Percentiles rank a stretch among this genome's conserved stretches.
phyloP scores from a whole-genome alignment of 345 rosid genomes.

The Hibiscus syriacus region DNA sequence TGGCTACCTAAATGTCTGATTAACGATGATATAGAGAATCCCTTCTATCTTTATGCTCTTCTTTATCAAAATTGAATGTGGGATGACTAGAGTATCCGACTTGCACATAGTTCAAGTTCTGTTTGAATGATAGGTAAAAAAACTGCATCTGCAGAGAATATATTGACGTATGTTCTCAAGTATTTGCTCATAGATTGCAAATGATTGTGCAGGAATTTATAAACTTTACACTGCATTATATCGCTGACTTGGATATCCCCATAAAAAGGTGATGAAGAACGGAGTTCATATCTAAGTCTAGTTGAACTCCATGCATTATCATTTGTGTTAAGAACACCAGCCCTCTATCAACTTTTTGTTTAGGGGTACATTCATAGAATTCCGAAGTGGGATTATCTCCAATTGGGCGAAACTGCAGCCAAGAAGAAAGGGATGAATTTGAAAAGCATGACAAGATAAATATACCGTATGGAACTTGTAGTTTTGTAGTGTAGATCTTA shows the following conservation, averaged over 20 bases:
- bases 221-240: slow-evolving; percentile 72
- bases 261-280: slow-evolving; percentile 61
- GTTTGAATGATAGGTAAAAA: no score
- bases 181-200: no score
- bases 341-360: slow-evolving; percentile 8
- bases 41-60: no score
- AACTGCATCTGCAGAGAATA: slow-evolving; percentile 1
- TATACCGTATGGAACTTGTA: slow-evolving; percentile 1
- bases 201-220: slow-evolving; percentile 70
- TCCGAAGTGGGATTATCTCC: slow-evolving; percentile 98
- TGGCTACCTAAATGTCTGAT: no score
- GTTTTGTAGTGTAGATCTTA: slow-evolving; percentile 13
- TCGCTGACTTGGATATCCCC: slow-evolving; percentile 97
- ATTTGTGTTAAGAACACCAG: neutral
- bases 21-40: no score
- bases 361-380: slow-evolving; percentile 95
- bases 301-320: neutral
- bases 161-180: no score
- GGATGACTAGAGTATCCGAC: no score
- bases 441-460: no score
- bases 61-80: no score
- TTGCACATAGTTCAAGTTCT: no score
- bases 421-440: slow-evolving; percentile 98
- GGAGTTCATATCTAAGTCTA: neutral
- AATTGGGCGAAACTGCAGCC: slow-evolving; percentile 96